Percentiles rank a stretch among this genome's conserved stretches.
Conservation (phyloP, 192 early-diverging fungal species). For the Rhizoclosmatium globosum region DNA sequence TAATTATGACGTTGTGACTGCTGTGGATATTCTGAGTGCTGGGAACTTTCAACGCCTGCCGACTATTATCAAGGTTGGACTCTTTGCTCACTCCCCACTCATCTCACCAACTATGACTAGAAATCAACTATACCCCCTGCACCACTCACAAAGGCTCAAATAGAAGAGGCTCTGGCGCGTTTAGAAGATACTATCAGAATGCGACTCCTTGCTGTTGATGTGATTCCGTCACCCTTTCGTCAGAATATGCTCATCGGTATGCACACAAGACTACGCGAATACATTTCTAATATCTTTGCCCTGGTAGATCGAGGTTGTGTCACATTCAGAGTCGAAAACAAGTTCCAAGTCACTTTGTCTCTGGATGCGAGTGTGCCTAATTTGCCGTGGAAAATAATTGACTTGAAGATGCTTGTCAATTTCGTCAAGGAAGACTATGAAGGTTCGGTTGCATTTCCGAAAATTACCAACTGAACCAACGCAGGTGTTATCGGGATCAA, state of each 20-base stretch:
- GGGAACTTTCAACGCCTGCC: conserved; percentile 86
- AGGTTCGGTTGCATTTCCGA: conserved; percentile 26
- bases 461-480: neutral
- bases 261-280: conserved; percentile 60
- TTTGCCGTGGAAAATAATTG: conserved; percentile 75
- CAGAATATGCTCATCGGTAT: conserved; percentile 40
- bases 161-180: conserved; percentile 64
- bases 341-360: conserved; percentile 74
- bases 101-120: conserved; percentile 25
- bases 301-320: conserved; percentile 69
- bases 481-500: conserved; percentile 53
- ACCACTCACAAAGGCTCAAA: conserved; percentile 64
- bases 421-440: conserved; percentile 51
- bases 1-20: conserved; percentile 83
- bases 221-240: conserved; percentile 62
- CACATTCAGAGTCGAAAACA: conserved; percentile 74
- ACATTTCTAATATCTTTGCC: neutral
- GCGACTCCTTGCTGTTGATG: conserved; percentile 76
- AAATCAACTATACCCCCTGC: conserved; percentile 59
- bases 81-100: conserved; percentile 5
- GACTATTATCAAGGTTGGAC: conserved; percentile 68
- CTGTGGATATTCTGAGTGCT: conserved; percentile 85
- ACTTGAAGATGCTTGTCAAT: conserved; percentile 73
- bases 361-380: conserved; percentile 64
- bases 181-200: conserved; percentile 77